Base-by-base conservation (phyloP, 73 alveolate genomes). In the Stentor roeselii region DNA sequence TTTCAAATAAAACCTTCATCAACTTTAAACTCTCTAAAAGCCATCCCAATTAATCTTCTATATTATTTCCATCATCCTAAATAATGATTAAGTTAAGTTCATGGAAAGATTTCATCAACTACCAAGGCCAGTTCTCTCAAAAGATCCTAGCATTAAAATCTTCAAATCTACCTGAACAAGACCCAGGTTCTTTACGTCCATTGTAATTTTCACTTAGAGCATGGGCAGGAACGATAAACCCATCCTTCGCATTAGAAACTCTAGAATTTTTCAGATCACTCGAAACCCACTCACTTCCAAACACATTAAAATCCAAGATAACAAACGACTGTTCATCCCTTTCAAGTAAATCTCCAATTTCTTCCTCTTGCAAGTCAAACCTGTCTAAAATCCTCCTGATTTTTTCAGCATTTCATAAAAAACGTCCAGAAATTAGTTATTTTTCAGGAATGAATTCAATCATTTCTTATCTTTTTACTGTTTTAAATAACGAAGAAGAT, bases 201-300 rank as follows among this genome's bases (percentile, higher is more conserved):
- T 21, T 67, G 80, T 67, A 67, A 67, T 67, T 67, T 67, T 34
- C 80, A 67, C n/a, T 30, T 34, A 67, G 80, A 21, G 80, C 41
- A n/a, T 67, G 80, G 37, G 80, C 34, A 1, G 41, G 41, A 27
- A 14, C 34, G 14, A 32, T 67, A 14, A 40, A 67, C 80, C 80
- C 80, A 67, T 32, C 41, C 41, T 67, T 67, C 34, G 80, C 80
- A 67, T 67, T 31, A 21, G 74, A 58, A 31, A 21, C 41, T 32
- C 34, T 34, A 2, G 41, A 30, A 1, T 67, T 67, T 30, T 30
- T 34, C 42, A n/a, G 34, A 34, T 67, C 14, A 30, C 21, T 27
- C 21, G 34, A 27, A 36, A 67, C 11, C 21, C 21, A 67, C 37
- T 21, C n/a, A 32, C 14, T 27, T 11, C 80, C 21, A 67, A 11